Evolutionary conservation across 1,284 basidiomycete species (phyloP).

Genomic region (Ustilago shanxiensis): DNA sequence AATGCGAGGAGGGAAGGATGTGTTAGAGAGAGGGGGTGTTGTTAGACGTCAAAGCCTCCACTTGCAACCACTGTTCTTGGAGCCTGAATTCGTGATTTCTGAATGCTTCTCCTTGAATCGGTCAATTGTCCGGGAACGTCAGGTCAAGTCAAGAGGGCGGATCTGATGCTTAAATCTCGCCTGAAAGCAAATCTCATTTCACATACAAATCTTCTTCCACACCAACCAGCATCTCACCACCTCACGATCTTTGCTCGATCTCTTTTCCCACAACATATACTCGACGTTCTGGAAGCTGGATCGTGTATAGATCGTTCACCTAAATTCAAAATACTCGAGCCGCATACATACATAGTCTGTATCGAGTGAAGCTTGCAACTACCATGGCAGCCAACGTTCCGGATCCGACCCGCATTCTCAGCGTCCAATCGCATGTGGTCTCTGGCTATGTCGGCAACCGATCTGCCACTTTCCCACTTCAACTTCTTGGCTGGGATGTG

Average conservation of each 20-base stretch:
- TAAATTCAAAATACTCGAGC: not conserved
- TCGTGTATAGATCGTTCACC: not conserved
- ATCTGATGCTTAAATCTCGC: slow-evolving; percentile 19
- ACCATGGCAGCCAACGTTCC: slow-evolving; percentile 53
- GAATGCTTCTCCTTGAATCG: slow-evolving; percentile 20
- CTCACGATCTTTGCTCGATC: not conserved
- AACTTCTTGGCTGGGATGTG: slow-evolving; percentile 94
- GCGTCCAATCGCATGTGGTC: slow-evolving; percentile 91
- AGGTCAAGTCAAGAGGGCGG: not conserved
- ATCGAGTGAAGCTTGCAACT: not conserved
- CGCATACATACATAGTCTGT: not conserved
- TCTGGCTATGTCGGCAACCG: slow-evolving; percentile 90
- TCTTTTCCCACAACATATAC: not conserved
- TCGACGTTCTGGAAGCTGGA: not conserved
- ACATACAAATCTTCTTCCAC: not conserved
- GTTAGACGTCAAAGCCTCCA: not conserved
- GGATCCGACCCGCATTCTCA: slow-evolving; percentile 70
- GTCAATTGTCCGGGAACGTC: slow-evolving; percentile 31
- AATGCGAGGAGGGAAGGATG: not conserved
- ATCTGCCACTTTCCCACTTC: slow-evolving; percentile 93
- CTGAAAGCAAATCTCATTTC: slow-evolving; percentile 1
- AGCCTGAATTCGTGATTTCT: not conserved
- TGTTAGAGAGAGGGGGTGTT: not conserved
- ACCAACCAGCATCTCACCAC: not conserved
- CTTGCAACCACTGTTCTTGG: not conserved